A percentile compares a stretch with the other conserved stretches of the same genome.
Conservation (phyloP, 2,329 filamentous ascomycete genomes). For the Lachnellula arida region DNA sequence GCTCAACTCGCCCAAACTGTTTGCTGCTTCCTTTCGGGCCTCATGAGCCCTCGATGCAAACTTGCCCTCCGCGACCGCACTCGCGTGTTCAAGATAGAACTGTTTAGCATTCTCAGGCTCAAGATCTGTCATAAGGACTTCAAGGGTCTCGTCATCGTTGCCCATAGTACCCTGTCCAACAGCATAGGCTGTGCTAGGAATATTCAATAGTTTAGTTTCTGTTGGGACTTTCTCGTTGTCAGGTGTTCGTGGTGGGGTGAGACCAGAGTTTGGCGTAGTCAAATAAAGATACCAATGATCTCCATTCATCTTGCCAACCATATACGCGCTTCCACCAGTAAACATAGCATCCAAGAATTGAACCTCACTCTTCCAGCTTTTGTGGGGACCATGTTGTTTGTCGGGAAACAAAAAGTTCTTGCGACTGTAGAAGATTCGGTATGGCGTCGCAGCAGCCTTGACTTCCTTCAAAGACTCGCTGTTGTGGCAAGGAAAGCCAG, state of each 20-base stretch:
- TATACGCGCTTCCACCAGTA: conserved; percentile 88
- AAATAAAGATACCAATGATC: conserved; percentile 99
- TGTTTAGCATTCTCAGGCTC: conserved; percentile 65
- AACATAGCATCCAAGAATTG: conserved; percentile 90
- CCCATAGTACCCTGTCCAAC: conserved; percentile 16
- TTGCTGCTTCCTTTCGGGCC: conserved; percentile 54
- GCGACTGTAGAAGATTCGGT: conserved; percentile 96
- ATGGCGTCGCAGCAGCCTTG: conserved; percentile 75
- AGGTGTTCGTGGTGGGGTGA: conserved; percentile 82
- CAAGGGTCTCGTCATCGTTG: conserved; percentile 68
- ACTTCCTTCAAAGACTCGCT: conserved; percentile 62
- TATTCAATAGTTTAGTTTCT: conserved; percentile 31
- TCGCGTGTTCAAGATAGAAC: conserved; percentile 76
- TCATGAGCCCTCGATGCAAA: conserved; percentile 64
- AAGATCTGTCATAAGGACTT: conserved; percentile 69
- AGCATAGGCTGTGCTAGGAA: conserved; percentile 30
- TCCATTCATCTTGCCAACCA: conserved; percentile 99
- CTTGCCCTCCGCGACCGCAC: conserved; percentile 80
- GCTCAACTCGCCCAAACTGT: conserved; percentile 55
- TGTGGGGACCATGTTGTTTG: conserved; percentile 87
- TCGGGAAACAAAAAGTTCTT: conserved; percentile 98
- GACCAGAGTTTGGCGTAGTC: conserved; percentile 73
- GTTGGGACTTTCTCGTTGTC: conserved; percentile 41
- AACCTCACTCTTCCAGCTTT: conserved; percentile 97
- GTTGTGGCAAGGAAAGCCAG: conserved; percentile 82